Percentiles rank a stretch among this genome's conserved stretches.
Conservation (phyloP, 2,329 filamentous ascomycete species). For the Sarocladiaceae sp. region DNA sequence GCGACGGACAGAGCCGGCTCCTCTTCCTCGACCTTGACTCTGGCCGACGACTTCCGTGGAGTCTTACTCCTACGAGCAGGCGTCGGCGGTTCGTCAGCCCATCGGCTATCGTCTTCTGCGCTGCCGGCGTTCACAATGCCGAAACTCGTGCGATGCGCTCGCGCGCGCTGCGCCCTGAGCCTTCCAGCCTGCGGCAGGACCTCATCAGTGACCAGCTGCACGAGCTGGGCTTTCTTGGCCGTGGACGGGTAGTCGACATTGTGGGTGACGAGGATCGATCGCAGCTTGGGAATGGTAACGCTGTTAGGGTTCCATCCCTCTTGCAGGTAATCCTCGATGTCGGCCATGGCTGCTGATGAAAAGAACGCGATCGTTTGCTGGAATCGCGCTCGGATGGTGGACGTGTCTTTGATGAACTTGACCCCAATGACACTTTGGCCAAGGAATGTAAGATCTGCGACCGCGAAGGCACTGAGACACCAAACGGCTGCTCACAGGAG, state of each 20-base stretch:
- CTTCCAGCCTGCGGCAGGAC: constrained; percentile 74
- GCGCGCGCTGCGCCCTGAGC: constrained; percentile 69
- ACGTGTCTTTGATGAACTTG: constrained; percentile 1
- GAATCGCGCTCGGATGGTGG: neutral
- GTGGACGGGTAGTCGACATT: constrained; percentile 80
- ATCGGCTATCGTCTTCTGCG: constrained; percentile 61
- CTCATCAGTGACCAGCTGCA: constrained; percentile 77
- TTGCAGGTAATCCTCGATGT: constrained; percentile 79
- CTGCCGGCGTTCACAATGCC: constrained; percentile 72
- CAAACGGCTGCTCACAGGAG: neutral
- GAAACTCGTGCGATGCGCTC: constrained; percentile 79
- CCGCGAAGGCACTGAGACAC: constrained; percentile 2
- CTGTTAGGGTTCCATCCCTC: constrained; percentile 78
- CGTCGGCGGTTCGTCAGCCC: constrained; percentile 54
- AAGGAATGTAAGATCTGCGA: constrained; percentile 6
- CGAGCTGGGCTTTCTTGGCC: constrained; percentile 85
- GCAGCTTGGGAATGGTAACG: constrained; percentile 82
- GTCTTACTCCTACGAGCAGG: constrained; percentile 50
- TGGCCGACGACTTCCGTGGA: constrained; percentile 47
- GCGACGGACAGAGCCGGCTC: constrained; percentile 33
- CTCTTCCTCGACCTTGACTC: constrained; percentile 49
- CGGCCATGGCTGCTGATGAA: constrained; percentile 47
- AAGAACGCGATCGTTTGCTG: neutral
- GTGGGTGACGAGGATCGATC: constrained; percentile 87
- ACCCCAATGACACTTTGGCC: neutral